Conservation (phyloP, 164 flowering plant genomes). For the Magnolia kwangsiensis region DNA sequence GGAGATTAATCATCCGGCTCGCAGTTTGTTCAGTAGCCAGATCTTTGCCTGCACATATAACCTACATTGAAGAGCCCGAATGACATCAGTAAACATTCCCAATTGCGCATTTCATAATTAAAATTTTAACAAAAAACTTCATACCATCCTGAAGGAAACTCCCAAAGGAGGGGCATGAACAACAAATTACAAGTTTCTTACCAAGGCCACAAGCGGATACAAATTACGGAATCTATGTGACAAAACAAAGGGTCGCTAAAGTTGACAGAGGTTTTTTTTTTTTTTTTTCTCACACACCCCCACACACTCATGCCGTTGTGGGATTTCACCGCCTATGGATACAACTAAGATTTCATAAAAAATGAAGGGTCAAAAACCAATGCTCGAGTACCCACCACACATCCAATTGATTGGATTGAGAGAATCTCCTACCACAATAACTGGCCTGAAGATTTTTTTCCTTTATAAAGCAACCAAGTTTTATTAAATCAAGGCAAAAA, state of each 20-base stretch:
- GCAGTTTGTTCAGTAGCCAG: slow-evolving; percentile 88
- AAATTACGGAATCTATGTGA: too few relatives aligned
- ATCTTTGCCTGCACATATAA: slow-evolving; percentile 84
- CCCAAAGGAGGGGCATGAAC: neutral
- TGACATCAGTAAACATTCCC: neutral
- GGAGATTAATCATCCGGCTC: slow-evolving; percentile 71
- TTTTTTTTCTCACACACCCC: too few relatives aligned
- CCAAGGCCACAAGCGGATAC: neutral
- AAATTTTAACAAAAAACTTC: neutral
- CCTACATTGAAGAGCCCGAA: slow-evolving; percentile 27
- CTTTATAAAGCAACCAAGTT: too few relatives aligned
- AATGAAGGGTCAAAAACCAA: too few relatives aligned
- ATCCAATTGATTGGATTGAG: too few relatives aligned
- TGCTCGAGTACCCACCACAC: too few relatives aligned
- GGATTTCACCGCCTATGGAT: too few relatives aligned
- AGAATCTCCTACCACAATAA: too few relatives aligned
- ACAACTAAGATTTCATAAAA: too few relatives aligned
- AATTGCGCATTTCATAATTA: neutral
- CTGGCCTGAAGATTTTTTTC: too few relatives aligned
- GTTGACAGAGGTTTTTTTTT: neutral
- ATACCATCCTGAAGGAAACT: neutral
- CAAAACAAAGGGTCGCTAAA: neutral
- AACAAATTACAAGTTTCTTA: neutral
- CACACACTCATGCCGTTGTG: too few relatives aligned
- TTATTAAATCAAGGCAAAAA: too few relatives aligned